Evolutionary conservation across 202 grass and related monocot genomes (phyloP).

Genomic region (Dendrocalamus latiflorus): DNA sequence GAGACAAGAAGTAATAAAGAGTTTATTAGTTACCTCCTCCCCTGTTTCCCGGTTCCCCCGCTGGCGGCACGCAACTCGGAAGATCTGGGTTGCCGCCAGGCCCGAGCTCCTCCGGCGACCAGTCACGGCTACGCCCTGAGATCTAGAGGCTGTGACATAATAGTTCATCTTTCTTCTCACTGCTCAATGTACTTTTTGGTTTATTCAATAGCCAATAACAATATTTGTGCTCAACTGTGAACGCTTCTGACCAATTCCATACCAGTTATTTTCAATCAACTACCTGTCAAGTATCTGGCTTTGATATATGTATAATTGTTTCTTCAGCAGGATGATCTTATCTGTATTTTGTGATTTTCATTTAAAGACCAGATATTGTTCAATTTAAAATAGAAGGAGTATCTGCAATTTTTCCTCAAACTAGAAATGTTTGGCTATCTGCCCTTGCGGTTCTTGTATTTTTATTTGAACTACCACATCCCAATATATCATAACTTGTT

Average conservation of each 20-base stretch:
- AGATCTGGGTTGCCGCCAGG: too few species aligned
- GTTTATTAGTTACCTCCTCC: too few species aligned
- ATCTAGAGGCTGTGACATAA: too few species aligned
- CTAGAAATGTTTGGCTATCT: background rate
- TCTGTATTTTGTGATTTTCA: background rate
- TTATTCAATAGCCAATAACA: background rate
- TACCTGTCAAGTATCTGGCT: background rate
- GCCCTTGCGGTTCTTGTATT: background rate
- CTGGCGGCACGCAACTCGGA: too few species aligned
- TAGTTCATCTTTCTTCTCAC: background rate
- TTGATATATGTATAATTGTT: background rate
- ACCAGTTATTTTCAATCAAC: background rate
- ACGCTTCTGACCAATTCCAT: background rate
- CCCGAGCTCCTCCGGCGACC: too few species aligned
- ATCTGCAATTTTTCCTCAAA: background rate
- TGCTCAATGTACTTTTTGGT: background rate
- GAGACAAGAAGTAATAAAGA: too few species aligned
- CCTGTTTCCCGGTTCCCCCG: too few species aligned
- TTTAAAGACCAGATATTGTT: conserved; percentile 1
- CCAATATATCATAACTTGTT: background rate
- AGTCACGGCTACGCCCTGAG: too few species aligned
- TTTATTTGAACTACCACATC: background rate
- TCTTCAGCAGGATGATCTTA: background rate
- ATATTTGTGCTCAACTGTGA: background rate
- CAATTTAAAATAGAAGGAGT: background rate